phyloP scores from a whole-genome alignment of 1,284 basidiomycete genomes.

The Pseudozyma pruni region DNA sequence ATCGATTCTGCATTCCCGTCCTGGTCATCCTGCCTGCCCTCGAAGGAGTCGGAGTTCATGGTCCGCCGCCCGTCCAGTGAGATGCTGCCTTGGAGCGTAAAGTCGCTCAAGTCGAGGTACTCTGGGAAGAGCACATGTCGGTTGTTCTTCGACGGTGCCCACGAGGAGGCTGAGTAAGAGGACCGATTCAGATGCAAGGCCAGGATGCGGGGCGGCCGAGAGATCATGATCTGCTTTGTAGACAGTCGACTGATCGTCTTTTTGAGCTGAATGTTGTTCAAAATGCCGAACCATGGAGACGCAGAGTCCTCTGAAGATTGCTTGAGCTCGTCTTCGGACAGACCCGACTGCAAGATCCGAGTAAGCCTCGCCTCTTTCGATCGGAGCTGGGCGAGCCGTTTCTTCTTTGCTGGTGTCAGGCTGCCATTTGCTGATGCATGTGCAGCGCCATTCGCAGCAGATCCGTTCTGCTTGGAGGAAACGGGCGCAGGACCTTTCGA shows the following conservation, averaged over 20 bases:
- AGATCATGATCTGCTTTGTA: constrained; percentile 66
- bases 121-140: constrained; percentile 58
- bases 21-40: neutral
- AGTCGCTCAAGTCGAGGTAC: constrained; percentile 52
- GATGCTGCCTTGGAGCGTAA: constrained; percentile 52
- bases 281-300: constrained; percentile 27
- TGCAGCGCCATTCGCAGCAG: constrained; percentile 12
- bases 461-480: constrained; percentile 19
- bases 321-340: constrained; percentile 58
- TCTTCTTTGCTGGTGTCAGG: constrained; percentile 36
- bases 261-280: constrained; percentile 32
- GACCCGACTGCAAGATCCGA: constrained; percentile 35
- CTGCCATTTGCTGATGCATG: constrained; percentile 17
- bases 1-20: constrained; percentile 7
- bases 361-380: constrained; percentile 31
- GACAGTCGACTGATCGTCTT: constrained; percentile 42
- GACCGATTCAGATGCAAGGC: constrained; percentile 64
- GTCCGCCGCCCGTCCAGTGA: constrained; percentile 26
- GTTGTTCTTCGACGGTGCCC: constrained; percentile 63
- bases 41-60: constrained; percentile 16
- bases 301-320: constrained; percentile 21
- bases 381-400: constrained; percentile 28
- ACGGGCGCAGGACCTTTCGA: constrained; percentile 4
- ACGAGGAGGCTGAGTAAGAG: constrained; percentile 42
- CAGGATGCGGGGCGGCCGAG: constrained; percentile 55